Conservation (phyloP, 2,329 filamentous ascomycete species). For the Karstenula rhodostoma region DNA sequence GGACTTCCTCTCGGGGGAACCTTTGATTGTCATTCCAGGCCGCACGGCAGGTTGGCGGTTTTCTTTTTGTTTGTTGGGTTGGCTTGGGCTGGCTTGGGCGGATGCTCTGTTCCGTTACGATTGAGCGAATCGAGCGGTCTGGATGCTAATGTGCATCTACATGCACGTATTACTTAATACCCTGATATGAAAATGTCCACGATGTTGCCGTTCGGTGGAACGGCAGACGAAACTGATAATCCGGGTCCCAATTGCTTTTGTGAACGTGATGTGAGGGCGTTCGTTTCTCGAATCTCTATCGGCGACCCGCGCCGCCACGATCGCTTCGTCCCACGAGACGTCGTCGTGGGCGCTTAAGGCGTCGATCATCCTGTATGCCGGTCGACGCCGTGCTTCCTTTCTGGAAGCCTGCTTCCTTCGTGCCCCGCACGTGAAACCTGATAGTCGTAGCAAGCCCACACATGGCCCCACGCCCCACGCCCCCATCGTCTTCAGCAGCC, state of each 20-base stretch:
- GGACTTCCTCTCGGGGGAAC: not conserved
- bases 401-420: not conserved
- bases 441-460: not conserved
- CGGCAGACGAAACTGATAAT: not conserved
- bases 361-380: not conserved
- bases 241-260: not conserved
- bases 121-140: not conserved
- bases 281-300: not conserved
- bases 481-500: no score
- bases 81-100: not conserved
- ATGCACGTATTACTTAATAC: constrained; percentile 5
- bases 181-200: not conserved
- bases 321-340: not conserved
- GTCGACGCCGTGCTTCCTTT: not conserved
- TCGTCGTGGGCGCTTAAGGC: not conserved
- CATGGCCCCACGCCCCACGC: not conserved
- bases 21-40: not conserved
- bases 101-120: not conserved
- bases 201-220: not conserved
- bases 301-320: not conserved
- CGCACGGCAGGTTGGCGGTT: not conserved
- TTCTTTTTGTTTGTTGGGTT: not conserved
- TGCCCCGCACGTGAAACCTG: not conserved
- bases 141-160: not conserved
- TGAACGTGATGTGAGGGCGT: not conserved